Evolutionary conservation across 2,329 filamentous ascomycete species (phyloP).

Genomic region (Clarireedia hainanense): DNA sequence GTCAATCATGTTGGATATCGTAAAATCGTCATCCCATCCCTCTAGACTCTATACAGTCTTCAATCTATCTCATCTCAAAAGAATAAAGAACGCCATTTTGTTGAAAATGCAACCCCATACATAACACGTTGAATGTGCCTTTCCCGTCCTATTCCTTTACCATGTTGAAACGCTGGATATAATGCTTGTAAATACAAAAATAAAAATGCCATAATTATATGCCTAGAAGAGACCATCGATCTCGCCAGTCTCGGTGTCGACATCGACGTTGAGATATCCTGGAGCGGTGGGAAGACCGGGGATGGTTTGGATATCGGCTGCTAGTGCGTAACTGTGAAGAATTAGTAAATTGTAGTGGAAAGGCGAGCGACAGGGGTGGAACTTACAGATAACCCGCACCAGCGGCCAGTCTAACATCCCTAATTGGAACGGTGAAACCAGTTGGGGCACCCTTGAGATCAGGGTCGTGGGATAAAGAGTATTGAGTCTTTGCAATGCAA

Average conservation of each 20-base stretch:
- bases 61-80: no score
- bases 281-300: conserved; percentile 91
- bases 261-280: conserved; percentile 90
- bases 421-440: conserved; percentile 89
- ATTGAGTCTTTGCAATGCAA: conserved; percentile 97
- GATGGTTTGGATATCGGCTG: conserved; percentile 97
- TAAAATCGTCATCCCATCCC: no score
- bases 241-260: conserved; percentile 73
- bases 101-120: conserved; percentile 8
- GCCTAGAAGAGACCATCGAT: conserved; percentile 81
- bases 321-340: conserved; percentile 66
- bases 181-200: background rate
- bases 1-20: no score
- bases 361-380: background rate
- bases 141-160: background rate
- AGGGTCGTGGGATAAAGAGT: conserved; percentile 89
- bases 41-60: no score
- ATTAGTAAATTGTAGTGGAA: conserved; percentile 30
- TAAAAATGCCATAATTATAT: background rate
- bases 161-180: conserved; percentile 9
- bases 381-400: conserved; percentile 85
- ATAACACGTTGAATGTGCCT: conserved; percentile 9
- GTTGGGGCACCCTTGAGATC: conserved; percentile 90
- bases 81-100: conserved; percentile 7
- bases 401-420: conserved; percentile 88